Evolutionary conservation across 2,329 filamentous ascomycete genomes (phyloP).

Genomic region (Coniochaeta prunicola): DNA sequence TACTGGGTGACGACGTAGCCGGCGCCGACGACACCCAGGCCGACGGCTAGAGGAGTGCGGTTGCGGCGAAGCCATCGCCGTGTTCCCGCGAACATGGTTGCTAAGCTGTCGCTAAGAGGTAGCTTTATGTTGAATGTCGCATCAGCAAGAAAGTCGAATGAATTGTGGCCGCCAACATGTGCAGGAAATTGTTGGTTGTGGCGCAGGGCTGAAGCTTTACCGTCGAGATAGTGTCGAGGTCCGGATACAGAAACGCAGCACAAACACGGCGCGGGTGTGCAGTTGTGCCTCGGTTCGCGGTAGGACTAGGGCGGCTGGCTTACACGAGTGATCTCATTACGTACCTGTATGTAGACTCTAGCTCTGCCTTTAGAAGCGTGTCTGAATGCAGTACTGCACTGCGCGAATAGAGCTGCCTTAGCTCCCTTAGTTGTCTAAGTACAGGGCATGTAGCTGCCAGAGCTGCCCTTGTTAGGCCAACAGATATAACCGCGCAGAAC

Average conservation of each 20-base stretch:
- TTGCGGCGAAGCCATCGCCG: conserved; percentile 91
- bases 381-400: background rate
- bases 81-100: conserved; percentile 58
- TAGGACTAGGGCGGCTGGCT: background rate
- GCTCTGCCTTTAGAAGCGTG: background rate
- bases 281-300: conserved; percentile 1
- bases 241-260: background rate
- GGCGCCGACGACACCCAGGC: conserved; percentile 77
- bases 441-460: no score
- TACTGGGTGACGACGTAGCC: conserved; percentile 92
- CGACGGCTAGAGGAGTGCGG: conserved; percentile 81
- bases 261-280: background rate
- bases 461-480: background rate
- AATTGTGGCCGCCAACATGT: background rate
- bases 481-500: no score
- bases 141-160: background rate
- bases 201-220: background rate
- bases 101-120: background rate
- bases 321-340: background rate
- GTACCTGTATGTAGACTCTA: background rate
- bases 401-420: background rate
- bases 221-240: background rate
- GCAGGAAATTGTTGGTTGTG: background rate
- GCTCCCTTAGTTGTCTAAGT: no score
- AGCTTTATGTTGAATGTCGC: background rate